Percentiles rank a stretch among this genome's conserved stretches.
These are phyloP conservation scores for Lactifluus subvellereus DNA, from an alignment of 768 basidiomycete genomes.

Conservation along the genomic window DNA sequence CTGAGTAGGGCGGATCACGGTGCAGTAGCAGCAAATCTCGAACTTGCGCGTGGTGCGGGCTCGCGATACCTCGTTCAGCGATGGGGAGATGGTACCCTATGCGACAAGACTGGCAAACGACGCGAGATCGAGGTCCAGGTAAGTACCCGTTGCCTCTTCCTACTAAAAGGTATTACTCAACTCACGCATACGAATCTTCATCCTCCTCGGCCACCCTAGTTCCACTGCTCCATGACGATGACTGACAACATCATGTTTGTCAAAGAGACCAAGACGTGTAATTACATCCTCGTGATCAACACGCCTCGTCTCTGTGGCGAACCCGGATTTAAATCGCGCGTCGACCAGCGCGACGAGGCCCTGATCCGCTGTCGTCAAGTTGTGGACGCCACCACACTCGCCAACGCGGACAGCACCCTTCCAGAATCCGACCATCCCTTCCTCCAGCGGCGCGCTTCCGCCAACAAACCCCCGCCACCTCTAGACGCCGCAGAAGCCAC, in stretches of 20 bases:
- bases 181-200: slow-evolving; percentile 19
- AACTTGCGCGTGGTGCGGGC: slow-evolving; percentile 72
- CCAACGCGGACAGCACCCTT: slow-evolving; percentile 30
- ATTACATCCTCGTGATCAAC: slow-evolving; percentile 90
- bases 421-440: slow-evolving; percentile 53
- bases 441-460: not conserved
- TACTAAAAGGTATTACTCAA: not conserved
- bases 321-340: slow-evolving; percentile 82
- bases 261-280: slow-evolving; percentile 90
- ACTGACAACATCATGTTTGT: slow-evolving; percentile 86
- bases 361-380: slow-evolving; percentile 77
- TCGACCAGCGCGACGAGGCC: slow-evolving; percentile 59
- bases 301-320: slow-evolving; percentile 92
- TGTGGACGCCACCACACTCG: slow-evolving; percentile 34
- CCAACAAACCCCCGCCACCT: slow-evolving; percentile 6
- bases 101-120: slow-evolving; percentile 84
- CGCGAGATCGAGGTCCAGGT: slow-evolving; percentile 97
- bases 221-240: slow-evolving; percentile 94
- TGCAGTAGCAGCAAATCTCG: slow-evolving; percentile 61
- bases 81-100: slow-evolving; percentile 86
- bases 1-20: slow-evolving; percentile 60
- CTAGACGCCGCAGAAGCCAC: slow-evolving; percentile 9
- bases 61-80: slow-evolving; percentile 89
- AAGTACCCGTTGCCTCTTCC: slow-evolving; percentile 28
- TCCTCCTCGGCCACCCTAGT: slow-evolving; percentile 40